These are phyloP conservation scores for Pleurotus eryngii DNA, from an alignment of 768 basidiomycete species.

Conservation along the genomic window DNA sequence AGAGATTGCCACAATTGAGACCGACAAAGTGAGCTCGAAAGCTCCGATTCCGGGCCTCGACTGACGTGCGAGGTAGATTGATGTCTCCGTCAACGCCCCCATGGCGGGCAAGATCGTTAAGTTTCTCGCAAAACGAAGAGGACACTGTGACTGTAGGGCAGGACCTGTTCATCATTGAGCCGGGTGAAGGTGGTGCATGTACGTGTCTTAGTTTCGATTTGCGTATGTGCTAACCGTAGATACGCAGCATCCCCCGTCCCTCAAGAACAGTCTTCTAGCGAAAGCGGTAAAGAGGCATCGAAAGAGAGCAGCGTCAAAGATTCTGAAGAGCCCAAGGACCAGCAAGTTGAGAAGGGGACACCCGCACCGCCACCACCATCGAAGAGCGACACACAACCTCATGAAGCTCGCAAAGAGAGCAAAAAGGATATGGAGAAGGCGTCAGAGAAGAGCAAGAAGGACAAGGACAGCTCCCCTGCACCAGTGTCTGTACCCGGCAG, in stretches of 20 bases:
- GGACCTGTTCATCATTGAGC: conserved; percentile 88
- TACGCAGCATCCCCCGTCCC: conserved; percentile 30
- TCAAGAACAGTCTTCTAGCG: conserved; percentile 24
- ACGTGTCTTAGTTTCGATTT: conserved; percentile 19
- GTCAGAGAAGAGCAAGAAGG: conserved; percentile 30
- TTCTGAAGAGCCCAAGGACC: conserved; percentile 40
- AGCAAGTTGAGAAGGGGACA: conserved; percentile 43
- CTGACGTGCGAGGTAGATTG: conserved; percentile 58
- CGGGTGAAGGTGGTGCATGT: conserved; percentile 63
- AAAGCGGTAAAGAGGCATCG: conserved; percentile 8
- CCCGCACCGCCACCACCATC: conserved; percentile 44
- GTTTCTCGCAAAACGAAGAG: conserved; percentile 84
- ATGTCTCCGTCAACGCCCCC: conserved; percentile 95
- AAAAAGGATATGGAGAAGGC: conserved; percentile 19
- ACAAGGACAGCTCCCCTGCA: conserved; percentile 19
- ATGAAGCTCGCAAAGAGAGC: conserved; percentile 15
- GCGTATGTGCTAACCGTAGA: conserved; percentile 9
- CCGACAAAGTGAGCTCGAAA: conserved; percentile 77
- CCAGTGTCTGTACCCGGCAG: conserved; percentile 39
- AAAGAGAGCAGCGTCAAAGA: conserved; percentile 35
- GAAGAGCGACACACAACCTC: conserved; percentile 25
- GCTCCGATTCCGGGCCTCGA: background rate
- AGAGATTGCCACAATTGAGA: conserved; percentile 97
- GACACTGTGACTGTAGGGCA: conserved; percentile 94
- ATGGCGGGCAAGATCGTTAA: conserved; percentile 84